Base-by-base conservation (phyloP, 2,329 filamentous ascomycete species). In the Scolecobasidium constrictum region DNA sequence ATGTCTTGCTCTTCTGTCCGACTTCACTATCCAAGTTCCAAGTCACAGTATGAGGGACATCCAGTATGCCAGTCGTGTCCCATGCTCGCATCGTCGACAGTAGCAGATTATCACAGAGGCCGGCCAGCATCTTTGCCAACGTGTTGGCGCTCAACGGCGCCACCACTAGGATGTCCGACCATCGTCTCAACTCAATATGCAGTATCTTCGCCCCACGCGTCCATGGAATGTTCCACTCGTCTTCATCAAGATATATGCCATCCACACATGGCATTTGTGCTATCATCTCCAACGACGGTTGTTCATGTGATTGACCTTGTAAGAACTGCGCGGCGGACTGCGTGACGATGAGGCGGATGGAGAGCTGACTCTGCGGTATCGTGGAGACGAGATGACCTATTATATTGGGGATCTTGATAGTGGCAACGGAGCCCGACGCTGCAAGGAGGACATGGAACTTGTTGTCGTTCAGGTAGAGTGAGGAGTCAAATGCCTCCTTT, bases 191-290 rank as follows among this genome's bases (percentile, higher is more conserved):
- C 60, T 94, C 86, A 52, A 98, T 96, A 56, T 98, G 92, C 44
- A 96, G 64, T 37, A 98, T 94, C 3, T 71, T 70, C n/a, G 75
- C 75, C 3, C 83, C 85, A 2, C 88, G 73, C 17, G 71, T 74
- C 90, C 90, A 96, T 0, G 84, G 77, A 35, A 70, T 67, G 11
- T 69, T 66, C 87, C 88, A 95, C 61, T 96, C 92, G 49, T 88
- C 84, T n/a, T 77, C 75, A 56, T 96, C 86, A 6, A 72, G 68
- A 61, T 94, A 88, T 38, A 95, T 71, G 16, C 71, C 84, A 35
- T 93, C 86, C 5, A 96, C 83, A 49, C 83, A 81, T 3, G 78
- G 75, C 4, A 85, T 62, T 3, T 61, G 52, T 11, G 66, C 61
- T 4, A 95, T 64, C 1, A 72, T 62, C 0, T 68, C 62, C 2